phyloP scores from a whole-genome alignment of 345 rosid genomes.

The Eucalyptus camaldulensis region DNA sequence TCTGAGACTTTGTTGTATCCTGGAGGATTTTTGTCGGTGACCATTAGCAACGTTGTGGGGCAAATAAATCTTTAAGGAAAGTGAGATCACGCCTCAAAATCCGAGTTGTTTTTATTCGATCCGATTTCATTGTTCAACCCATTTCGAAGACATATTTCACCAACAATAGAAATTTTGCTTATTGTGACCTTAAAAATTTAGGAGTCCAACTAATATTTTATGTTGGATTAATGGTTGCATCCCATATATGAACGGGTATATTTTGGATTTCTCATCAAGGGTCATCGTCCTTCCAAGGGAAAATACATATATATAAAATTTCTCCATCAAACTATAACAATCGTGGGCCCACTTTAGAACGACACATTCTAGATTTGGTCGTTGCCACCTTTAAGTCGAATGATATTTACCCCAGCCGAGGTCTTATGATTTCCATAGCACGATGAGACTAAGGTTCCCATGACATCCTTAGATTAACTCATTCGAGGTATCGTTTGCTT shows the following conservation, averaged over 20 bases:
- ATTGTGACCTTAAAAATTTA: not conserved
- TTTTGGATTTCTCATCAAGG: not conserved
- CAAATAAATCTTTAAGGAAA: no score
- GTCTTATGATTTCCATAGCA: not conserved
- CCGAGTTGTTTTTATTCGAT: no score
- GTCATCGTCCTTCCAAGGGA: not conserved
- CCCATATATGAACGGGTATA: not conserved
- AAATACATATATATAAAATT: not conserved
- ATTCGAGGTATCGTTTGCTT: rapidly evolving
- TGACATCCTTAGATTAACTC: no score
- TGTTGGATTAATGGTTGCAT: not conserved
- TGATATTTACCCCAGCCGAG: not conserved
- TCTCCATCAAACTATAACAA: not conserved
- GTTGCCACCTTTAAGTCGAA: not conserved
- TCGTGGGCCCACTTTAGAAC: not conserved
- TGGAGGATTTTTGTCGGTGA: no score
- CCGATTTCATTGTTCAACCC: no score
- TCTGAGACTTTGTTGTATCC: no score
- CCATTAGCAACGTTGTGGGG: no score
- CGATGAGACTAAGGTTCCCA: not conserved
- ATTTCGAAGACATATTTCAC: no score
- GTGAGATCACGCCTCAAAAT: no score
- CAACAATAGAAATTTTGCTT: not conserved
- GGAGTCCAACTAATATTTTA: not conserved
- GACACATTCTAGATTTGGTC: not conserved